Base-by-base conservation (phyloP, 495 filamentous ascomycete species). In the Filosporella fistucella region DNA sequence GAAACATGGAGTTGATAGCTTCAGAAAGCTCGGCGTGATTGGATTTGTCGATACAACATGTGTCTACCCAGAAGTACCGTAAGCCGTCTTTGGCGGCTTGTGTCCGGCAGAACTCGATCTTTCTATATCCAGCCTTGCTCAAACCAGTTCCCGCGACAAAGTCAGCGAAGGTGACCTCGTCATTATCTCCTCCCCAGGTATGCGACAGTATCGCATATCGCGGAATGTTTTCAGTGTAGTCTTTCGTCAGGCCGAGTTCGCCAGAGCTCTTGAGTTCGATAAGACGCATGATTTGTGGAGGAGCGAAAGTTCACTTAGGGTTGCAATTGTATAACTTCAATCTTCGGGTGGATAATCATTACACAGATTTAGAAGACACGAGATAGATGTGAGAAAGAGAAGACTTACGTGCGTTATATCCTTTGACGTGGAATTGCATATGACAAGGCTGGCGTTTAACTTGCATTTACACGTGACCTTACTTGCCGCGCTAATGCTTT, bases 1-100 rank as follows among this genome's bases (percentile, higher is more conserved):
- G 35, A 38, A 38, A 38, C 35, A 38, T 38, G 16, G 35, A 38
- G 35, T 38, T 38, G 17, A 38, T 38, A 20, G 35, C 35, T 38
- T 38, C 35, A 11, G 35, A 21, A 21, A 38, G 35, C 35, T 38
- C 35, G 13, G 35, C 4, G 13, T 22, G 4, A 13, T 22, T 38
- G 3, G 35, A 38, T 22, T 38, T 38, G 35, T 38, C 35, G 17
- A 38, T 38, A 21, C 35, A 38, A n/a, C 35, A 38, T 21, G 35
- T 38, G 18, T 38, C 35, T 21, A 38, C 35, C 35, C 35, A 38
- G 35, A 4, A 38, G n/a, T 38, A 38, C 23, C 23, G 5, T 21
- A 38, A 13, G 35, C 35, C 35, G 23, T 38, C 35, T 6, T 4
- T 16, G 23, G 35, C 35, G n/a, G 35, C 35, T 21, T 38, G 35